These are phyloP conservation scores for Cyberlindnera veronae DNA, from an alignment of 805 yeast species.

Conservation along the genomic window DNA sequence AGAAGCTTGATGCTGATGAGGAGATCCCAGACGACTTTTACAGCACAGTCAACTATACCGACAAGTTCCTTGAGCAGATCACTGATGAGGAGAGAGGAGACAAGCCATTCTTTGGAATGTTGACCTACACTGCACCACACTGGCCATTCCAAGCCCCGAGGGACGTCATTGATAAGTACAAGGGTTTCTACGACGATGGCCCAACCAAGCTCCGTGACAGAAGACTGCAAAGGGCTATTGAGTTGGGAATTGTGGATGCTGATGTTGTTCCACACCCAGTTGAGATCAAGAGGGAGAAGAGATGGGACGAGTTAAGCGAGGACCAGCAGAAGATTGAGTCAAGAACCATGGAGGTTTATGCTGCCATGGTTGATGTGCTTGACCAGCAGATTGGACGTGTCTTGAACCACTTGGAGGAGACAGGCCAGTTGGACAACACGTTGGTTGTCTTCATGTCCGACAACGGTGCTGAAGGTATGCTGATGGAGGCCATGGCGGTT, in stretches of 20 bases:
- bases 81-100: conserved; percentile 31
- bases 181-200: conserved; percentile 46
- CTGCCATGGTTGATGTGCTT: conserved; percentile 60
- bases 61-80: conserved; percentile 38
- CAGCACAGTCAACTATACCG: conserved; percentile 43
- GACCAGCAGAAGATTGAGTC: conserved; percentile 37
- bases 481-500: conserved; percentile 52
- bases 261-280: conserved; percentile 45
- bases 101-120: conserved; percentile 51
- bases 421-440: conserved; percentile 50
- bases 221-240: conserved; percentile 38
- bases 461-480: conserved; percentile 63
- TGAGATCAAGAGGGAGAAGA: conserved; percentile 31
- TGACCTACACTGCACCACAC: conserved; percentile 63
- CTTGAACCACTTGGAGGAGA: conserved; percentile 36
- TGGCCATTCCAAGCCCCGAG: conserved; percentile 65
- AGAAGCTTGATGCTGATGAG: conserved; percentile 5
- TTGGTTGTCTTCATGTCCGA: conserved; percentile 58
- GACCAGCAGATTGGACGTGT: conserved; percentile 52
- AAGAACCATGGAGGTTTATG: conserved; percentile 52
- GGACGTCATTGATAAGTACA: conserved; percentile 43
- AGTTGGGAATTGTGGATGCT: conserved; percentile 45
- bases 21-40: conserved; percentile 46
- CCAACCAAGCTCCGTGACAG: conserved; percentile 40
- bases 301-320: conserved; percentile 41